A percentile compares a stretch with the other conserved stretches of the same genome.
phyloP scores from a whole-genome alignment of 2,329 filamentous ascomycete genomes.

The Penicillium sp. region DNA sequence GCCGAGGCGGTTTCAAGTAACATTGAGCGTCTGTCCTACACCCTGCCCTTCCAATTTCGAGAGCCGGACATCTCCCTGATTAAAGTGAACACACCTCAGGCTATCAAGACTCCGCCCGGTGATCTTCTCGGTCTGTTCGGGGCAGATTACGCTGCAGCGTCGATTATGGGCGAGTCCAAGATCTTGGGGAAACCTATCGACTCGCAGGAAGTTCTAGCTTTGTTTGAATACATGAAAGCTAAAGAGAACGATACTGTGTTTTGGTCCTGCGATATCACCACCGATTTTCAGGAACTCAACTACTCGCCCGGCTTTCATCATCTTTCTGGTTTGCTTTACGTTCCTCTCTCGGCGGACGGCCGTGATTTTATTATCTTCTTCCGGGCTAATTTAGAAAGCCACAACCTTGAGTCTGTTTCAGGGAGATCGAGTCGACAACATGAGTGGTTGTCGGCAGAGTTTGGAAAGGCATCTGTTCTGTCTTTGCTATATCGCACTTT shows the following conservation, averaged over 20 bases:
- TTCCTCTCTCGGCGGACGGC: constrained; percentile 72
- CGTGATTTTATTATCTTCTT: constrained; percentile 87
- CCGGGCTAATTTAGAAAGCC: constrained; percentile 58
- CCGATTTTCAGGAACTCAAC: constrained; percentile 76
- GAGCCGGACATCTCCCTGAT: constrained; percentile 75
- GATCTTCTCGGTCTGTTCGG: constrained; percentile 79
- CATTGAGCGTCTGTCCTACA: constrained; percentile 81
- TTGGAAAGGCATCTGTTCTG: constrained; percentile 81
- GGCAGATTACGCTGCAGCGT: constrained; percentile 79
- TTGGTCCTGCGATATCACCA: constrained; percentile 69
- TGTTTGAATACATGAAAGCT: constrained; percentile 79
- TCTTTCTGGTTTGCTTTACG: constrained; percentile 74
- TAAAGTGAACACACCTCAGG: constrained; percentile 68
- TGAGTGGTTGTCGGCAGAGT: constrained; percentile 83
- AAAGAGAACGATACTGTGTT: constrained; percentile 70
- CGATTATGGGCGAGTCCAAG: constrained; percentile 80
- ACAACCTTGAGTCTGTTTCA: not conserved
- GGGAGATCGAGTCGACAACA: constrained; percentile 56
- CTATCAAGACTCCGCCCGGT: constrained; percentile 81
- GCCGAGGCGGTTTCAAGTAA: constrained; percentile 81
- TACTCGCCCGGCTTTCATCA: constrained; percentile 76
- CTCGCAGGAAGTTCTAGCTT: constrained; percentile 75
- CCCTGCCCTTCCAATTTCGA: constrained; percentile 73
- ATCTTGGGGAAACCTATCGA: constrained; percentile 72
- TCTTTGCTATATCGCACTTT: constrained; percentile 85